Base-by-base conservation (phyloP, 2,329 filamentous ascomycete species). In the Daldinia eschscholtzii region DNA sequence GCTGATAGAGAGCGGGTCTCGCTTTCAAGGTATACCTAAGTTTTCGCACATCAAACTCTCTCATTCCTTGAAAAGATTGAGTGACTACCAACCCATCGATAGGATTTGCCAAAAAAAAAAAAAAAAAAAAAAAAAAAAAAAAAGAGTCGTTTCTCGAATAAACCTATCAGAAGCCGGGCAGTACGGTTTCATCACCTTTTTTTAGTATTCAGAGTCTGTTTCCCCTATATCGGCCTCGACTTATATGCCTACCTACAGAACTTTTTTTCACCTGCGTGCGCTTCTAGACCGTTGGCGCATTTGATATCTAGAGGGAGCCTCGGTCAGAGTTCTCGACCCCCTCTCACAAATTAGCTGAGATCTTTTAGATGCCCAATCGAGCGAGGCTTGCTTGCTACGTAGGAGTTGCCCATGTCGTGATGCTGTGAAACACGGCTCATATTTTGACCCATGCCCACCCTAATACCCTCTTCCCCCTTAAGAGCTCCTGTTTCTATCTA, bases 351-450 rank as follows among this genome's bases (percentile, higher is more conserved):
- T 52, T 7, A 33, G 15, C 15, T 33, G 28, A 20, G 30, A 18
- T 13, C 28, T 44, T 39, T 57, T 4, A 30, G 26, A 48, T 48
- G 30, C 35, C 56, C 56, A 57, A 55, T 63, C 42, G 53, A 28
- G 42, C 20, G 26, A 57, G 48, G n/a, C 42, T 12, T 50, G 42
- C 53, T 59, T 44, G 42, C 53, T 44, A 60, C 6, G 48, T 44
- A 57, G 57, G 20, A 65, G 18, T 56, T 12, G 42, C 20, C 41
- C 57, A 61, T 55, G 57, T 61, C 41, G 63, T 52, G 41, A 52
- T 61, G 41, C 50, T 55, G 33, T 61, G 57, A 61, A 65, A 65
- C 57, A 48, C 5, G 46, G 15, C 9, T 42, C n/a, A 28, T 42
- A 57, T 57, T 10, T 52, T 13, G 26, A 39, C 18, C 56, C 57